Conservation (phyloP, 805 yeast genomes). For the Starmerella etchellsii region DNA sequence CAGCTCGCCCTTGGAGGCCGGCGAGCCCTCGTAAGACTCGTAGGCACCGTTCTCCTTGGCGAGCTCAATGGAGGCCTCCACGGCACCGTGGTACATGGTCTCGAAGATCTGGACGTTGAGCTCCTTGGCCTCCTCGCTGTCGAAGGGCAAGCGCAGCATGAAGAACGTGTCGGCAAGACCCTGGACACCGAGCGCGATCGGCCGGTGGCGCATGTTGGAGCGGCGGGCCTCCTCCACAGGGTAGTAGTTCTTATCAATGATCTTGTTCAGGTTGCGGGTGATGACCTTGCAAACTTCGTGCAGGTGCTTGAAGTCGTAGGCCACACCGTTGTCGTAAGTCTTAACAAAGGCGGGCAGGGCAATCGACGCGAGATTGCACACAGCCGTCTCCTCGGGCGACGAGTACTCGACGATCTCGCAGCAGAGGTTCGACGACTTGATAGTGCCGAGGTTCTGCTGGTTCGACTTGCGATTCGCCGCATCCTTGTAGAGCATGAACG, state of each 20-base stretch:
- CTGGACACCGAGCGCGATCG: slow-evolving; percentile 96
- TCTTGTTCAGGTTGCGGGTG: slow-evolving; percentile 61
- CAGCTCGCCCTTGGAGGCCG: slow-evolving; percentile 71
- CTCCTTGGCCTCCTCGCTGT: slow-evolving; percentile 60
- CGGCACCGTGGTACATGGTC: slow-evolving; percentile 87
- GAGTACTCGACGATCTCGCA: slow-evolving; percentile 91
- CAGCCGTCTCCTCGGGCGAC: slow-evolving; percentile 85
- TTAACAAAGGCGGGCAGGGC: slow-evolving; percentile 63
- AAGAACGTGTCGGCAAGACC: slow-evolving; percentile 87
- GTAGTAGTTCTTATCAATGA: slow-evolving; percentile 75
- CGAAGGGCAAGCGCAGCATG: slow-evolving; percentile 72
- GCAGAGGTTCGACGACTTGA: slow-evolving; percentile 87
- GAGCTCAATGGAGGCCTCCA: slow-evolving; percentile 75
- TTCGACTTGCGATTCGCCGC: slow-evolving; percentile 77
- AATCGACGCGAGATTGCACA: slow-evolving; percentile 84
- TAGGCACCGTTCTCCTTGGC: slow-evolving; percentile 62
- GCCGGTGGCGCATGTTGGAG: slow-evolving; percentile 76
- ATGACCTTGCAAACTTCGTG: slow-evolving; percentile 70
- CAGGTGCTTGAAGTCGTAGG: slow-evolving; percentile 59
- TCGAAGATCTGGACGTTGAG: slow-evolving; percentile 81
- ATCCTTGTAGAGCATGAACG: slow-evolving; percentile 89
- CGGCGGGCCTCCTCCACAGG: slow-evolving; percentile 65
- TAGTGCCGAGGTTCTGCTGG: slow-evolving; percentile 83
- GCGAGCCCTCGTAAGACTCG: slow-evolving; percentile 67
- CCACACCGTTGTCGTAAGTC: slow-evolving; percentile 35